Evolutionary conservation across 1,139 yeast species (phyloP).

Genomic region (Meyerozyma elateridarum): DNA sequence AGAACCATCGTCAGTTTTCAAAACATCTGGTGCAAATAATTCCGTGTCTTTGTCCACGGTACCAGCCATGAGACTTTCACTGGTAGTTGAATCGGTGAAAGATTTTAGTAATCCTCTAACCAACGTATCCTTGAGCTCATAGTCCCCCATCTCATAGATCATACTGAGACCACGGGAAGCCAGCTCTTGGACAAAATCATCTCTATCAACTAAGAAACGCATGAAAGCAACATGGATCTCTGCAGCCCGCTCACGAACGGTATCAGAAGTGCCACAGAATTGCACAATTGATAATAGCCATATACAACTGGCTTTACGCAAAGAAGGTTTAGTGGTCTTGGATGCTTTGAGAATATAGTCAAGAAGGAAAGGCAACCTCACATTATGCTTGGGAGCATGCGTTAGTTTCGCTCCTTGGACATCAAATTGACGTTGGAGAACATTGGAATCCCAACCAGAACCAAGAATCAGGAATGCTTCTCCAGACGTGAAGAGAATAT

Average conservation of each 20-base stretch:
- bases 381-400: constrained; percentile 17
- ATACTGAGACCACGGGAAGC: constrained; percentile 87
- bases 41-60: constrained; percentile 75
- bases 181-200: constrained; percentile 83
- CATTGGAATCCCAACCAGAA: constrained; percentile 71
- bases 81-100: constrained; percentile 66
- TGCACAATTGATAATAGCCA: constrained; percentile 83
- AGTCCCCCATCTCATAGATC: constrained; percentile 73
- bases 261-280: constrained; percentile 52
- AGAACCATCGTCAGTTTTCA: constrained; percentile 80
- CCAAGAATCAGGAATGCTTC: constrained; percentile 74
- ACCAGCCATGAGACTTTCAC: constrained; percentile 55
- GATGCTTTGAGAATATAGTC: constrained; percentile 49
- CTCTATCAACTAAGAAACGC: constrained; percentile 72
- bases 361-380: constrained; percentile 36
- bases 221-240: constrained; percentile 69
- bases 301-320: constrained; percentile 74
- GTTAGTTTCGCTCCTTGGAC: constrained; percentile 29
- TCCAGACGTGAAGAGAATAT: constrained; percentile 72
- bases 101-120: constrained; percentile 73
- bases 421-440: constrained; percentile 49
- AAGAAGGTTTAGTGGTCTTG: constrained; percentile 62
- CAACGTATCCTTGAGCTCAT: constrained; percentile 63
- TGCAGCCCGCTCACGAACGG: constrained; percentile 40
- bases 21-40: constrained; percentile 75